These are phyloP conservation scores for Neurospora sp. DNA, from an alignment of 495 filamentous ascomycete species.

Conservation along the genomic window DNA sequence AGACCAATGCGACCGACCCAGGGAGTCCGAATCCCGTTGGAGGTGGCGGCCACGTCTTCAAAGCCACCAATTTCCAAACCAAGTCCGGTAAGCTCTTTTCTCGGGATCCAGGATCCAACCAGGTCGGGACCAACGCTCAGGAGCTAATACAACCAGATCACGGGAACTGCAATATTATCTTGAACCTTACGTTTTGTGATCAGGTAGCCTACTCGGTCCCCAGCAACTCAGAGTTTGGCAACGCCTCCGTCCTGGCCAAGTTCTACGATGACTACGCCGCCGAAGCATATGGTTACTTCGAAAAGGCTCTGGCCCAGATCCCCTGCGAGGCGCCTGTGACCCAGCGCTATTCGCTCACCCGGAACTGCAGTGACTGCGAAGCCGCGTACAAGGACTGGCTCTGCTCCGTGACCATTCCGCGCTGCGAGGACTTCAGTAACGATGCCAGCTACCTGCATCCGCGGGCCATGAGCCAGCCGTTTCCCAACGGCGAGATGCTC, in stretches of 20 bases:
- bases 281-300: slow-evolving; percentile 60
- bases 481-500: slow-evolving; percentile 61
- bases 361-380: slow-evolving; percentile 65
- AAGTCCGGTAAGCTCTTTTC: slow-evolving; percentile 52
- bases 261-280: slow-evolving; percentile 62
- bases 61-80: slow-evolving; percentile 57
- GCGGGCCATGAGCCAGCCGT: slow-evolving; percentile 57
- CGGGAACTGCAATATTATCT: slow-evolving; percentile 72
- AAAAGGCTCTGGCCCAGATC: slow-evolving; percentile 68
- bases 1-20: slow-evolving; percentile 43
- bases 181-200: slow-evolving; percentile 73
- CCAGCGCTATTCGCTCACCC: slow-evolving; percentile 68
- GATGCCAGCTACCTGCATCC: slow-evolving; percentile 44
- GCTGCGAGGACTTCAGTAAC: slow-evolving; percentile 72
- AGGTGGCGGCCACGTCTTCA: slow-evolving; percentile 64
- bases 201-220: slow-evolving; percentile 87
- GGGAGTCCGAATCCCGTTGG: slow-evolving; percentile 46
- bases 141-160: slow-evolving; percentile 8
- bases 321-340: slow-evolving; percentile 64
- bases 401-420: slow-evolving; percentile 84
- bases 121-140: not conserved
- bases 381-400: slow-evolving; percentile 86
- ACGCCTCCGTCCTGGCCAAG: slow-evolving; percentile 39
- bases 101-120: not conserved
- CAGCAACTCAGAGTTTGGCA: slow-evolving; percentile 52